Evolutionary conservation across 140 eudicot species (phyloP).

Genomic region (Stevia rebaudiana): DNA sequence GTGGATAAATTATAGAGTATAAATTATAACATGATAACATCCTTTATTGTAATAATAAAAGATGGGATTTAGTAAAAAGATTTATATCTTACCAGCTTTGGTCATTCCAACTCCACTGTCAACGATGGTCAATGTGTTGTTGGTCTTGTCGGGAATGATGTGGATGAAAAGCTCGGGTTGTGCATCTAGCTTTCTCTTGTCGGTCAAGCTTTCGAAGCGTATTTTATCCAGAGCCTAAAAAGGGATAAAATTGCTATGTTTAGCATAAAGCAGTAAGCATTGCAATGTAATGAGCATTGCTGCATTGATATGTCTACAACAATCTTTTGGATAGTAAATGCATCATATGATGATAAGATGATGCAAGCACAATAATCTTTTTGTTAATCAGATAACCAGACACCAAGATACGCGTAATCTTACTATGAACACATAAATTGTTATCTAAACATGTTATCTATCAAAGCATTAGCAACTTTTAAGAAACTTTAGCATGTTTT

Average conservation of each 20-base stretch:
- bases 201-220: constrained; percentile 68
- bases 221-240: constrained; percentile 50
- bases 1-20: neutral
- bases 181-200: constrained; percentile 59
- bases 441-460: neutral
- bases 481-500: neutral
- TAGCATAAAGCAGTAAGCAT: neutral
- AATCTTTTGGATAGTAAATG: neutral
- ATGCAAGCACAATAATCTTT: neutral
- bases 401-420: neutral
- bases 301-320: neutral
- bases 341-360: neutral
- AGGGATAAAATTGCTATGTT: neutral
- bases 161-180: constrained; percentile 71
- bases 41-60: too few relatives aligned
- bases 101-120: constrained; percentile 68
- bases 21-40: neutral
- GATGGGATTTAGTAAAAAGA: neutral
- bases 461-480: neutral
- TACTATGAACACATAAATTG: neutral
- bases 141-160: constrained; percentile 59
- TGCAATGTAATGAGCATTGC: neutral
- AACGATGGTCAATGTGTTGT: constrained; percentile 49
- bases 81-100: constrained; percentile 36
- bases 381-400: neutral